Percentiles rank a stretch among this genome's conserved stretches.
Conservation (phyloP, 1,284 basidiomycete species). For the Malassezia psittaci region DNA sequence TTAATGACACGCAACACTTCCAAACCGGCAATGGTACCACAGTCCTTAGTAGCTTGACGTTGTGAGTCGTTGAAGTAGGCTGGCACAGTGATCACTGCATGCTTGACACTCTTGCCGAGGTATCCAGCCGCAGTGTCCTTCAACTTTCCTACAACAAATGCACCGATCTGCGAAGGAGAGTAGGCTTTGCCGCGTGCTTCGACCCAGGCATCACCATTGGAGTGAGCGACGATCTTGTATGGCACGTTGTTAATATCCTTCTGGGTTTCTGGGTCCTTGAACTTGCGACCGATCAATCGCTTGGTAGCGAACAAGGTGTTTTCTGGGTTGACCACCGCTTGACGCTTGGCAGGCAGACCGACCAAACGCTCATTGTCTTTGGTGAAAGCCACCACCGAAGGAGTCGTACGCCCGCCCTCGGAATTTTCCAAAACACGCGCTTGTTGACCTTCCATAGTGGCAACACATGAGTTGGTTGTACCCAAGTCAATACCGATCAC, state of each 20-base stretch:
- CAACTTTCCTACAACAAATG: slow-evolving; percentile 84
- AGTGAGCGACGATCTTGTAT: slow-evolving; percentile 65
- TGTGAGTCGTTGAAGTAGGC: slow-evolving; percentile 99
- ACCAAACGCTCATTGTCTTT: slow-evolving; percentile 65
- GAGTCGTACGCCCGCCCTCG: slow-evolving; percentile 93
- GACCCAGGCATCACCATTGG: slow-evolving; percentile 60
- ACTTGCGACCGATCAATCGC: slow-evolving; percentile 88
- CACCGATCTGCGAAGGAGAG: slow-evolving; percentile 60
- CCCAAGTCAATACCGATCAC: slow-evolving; percentile 47
- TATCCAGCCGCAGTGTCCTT: slow-evolving; percentile 85
- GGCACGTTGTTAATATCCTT: slow-evolving; percentile 64
- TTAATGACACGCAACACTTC: slow-evolving; percentile 97
- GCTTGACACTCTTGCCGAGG: slow-evolving; percentile 87
- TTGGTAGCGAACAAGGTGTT: slow-evolving; percentile 63
- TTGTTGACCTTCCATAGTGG: slow-evolving; percentile 71
- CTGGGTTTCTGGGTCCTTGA: slow-evolving; percentile 83
- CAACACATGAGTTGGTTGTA: slow-evolving; percentile 47
- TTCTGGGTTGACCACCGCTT: slow-evolving; percentile 87
- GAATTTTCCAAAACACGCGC: slow-evolving; percentile 92
- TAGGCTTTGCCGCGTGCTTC: slow-evolving; percentile 59
- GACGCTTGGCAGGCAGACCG: slow-evolving; percentile 91
- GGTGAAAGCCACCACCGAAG: slow-evolving; percentile 95
- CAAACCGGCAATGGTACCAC: slow-evolving; percentile 89
- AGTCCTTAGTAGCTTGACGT: slow-evolving; percentile 94
- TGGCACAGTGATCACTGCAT: slow-evolving; percentile 80